Evolutionary conservation across 805 yeast genomes (phyloP).

Genomic region (Ascoidea asiatica): DNA sequence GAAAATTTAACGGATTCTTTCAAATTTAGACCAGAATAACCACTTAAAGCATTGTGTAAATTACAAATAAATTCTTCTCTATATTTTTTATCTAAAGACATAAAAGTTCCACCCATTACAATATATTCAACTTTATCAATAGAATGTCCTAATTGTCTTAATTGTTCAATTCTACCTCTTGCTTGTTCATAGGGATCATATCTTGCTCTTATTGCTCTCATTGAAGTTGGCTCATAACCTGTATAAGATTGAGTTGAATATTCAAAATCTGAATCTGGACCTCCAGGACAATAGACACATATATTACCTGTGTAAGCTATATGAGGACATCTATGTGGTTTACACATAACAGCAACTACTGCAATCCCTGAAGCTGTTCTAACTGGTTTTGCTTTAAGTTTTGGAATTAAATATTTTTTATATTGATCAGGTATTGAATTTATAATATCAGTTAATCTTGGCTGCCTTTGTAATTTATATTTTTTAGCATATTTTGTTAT

Average conservation of each 20-base stretch:
- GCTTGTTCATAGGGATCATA: slow-evolving; percentile 99
- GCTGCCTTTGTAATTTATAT: slow-evolving; percentile 84
- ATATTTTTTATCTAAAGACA: slow-evolving; percentile 85
- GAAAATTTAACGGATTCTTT: slow-evolving; percentile 87
- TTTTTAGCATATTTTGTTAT: slow-evolving; percentile 78
- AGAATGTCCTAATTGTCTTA: slow-evolving; percentile 88
- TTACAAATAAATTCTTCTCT: slow-evolving; percentile 82
- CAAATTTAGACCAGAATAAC: slow-evolving; percentile 73
- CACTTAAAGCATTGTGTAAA: slow-evolving; percentile 89
- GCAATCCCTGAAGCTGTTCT: slow-evolving; percentile 98
- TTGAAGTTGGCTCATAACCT: slow-evolving; percentile 96
- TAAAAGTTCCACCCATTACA: slow-evolving; percentile 98
- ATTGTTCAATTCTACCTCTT: slow-evolving; percentile 91
- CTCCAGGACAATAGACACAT: slow-evolving; percentile 98
- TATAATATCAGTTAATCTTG: slow-evolving; percentile 88
- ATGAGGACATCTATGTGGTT: slow-evolving; percentile 98
- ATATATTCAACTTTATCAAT: slow-evolving; percentile 97
- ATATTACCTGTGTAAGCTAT: slow-evolving; percentile 98
- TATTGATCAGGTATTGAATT: slow-evolving; percentile 93
- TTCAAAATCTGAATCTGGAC: slow-evolving; percentile 97
- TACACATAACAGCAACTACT: slow-evolving; percentile 98
- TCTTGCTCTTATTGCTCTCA: slow-evolving; percentile 98
- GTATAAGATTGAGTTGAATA: slow-evolving; percentile 97
- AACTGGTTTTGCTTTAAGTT: slow-evolving; percentile 95
- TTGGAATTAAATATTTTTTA: slow-evolving; percentile 81